Percentiles rank a stretch among this genome's conserved stretches.
Conservation (phyloP, 2,329 filamentous ascomycete species). For the Emmonsiellopsis sp. region DNA sequence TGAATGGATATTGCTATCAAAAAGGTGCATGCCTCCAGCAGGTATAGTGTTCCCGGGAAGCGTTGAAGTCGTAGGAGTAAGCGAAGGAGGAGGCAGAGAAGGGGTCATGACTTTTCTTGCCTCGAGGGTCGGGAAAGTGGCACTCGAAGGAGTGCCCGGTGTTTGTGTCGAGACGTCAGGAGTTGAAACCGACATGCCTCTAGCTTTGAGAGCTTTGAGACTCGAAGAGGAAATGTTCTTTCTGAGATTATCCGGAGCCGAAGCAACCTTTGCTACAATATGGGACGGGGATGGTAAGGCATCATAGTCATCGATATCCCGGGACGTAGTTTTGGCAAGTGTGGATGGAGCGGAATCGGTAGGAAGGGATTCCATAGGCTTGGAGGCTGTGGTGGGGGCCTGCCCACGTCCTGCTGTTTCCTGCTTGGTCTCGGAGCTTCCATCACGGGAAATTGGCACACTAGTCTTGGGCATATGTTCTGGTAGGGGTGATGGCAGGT, state of each 20-base stretch:
- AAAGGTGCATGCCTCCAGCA: constrained; percentile 65
- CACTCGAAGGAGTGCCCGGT: constrained; percentile 64
- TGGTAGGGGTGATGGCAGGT: constrained; percentile 21
- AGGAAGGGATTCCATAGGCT: background rate
- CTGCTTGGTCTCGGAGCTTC: background rate
- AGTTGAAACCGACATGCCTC: constrained; percentile 61
- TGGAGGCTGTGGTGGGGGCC: background rate
- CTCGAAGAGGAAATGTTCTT: constrained; percentile 67
- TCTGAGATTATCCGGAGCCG: constrained; percentile 39
- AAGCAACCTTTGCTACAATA: constrained; percentile 30
- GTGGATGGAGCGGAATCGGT: background rate
- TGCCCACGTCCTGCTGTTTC: background rate
- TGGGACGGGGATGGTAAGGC: constrained; percentile 26
- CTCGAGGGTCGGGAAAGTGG: constrained; percentile 50
- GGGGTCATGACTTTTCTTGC: constrained; percentile 39
- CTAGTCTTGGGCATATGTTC: constrained; percentile 20
- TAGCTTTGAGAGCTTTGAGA: constrained; percentile 60
- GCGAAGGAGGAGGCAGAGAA: constrained; percentile 48
- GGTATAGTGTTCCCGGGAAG: constrained; percentile 50
- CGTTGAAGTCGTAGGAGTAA: constrained; percentile 57
- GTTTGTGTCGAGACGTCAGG: constrained; percentile 57
- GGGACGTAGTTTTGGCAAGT: constrained; percentile 27
- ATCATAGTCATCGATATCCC: constrained; percentile 32
- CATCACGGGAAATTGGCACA: constrained; percentile 10
- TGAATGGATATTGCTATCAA: constrained; percentile 74